A percentile compares a stretch with the other conserved stretches of the same genome.
phyloP scores from a whole-genome alignment of 495 filamentous ascomycete species.

The Penicillium waksmanii region DNA sequence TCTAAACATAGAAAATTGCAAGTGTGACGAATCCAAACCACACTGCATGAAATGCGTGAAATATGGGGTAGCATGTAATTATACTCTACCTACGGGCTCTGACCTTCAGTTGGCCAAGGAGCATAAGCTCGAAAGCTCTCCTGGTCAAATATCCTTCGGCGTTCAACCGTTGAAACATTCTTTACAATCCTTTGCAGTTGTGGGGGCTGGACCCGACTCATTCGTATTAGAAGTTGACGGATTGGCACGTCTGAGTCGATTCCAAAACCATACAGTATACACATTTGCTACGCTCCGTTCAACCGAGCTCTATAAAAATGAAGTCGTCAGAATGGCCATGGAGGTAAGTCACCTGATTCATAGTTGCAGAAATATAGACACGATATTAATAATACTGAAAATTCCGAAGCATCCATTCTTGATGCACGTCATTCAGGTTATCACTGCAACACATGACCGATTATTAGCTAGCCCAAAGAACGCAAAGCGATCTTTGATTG shows the following conservation, averaged over 20 bases:
- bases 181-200: conserved; percentile 1
- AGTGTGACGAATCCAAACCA: conserved; percentile 47
- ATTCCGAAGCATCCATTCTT: conserved; percentile 40
- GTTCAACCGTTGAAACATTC: background rate
- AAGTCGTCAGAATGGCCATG: conserved; percentile 17
- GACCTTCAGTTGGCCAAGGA: conserved; percentile 35
- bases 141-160: conserved; percentile 9
- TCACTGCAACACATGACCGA: conserved; percentile 43
- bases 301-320: conserved; percentile 18
- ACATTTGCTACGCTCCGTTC: conserved; percentile 28
- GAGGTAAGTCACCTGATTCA: conserved; percentile 7
- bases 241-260: conserved; percentile 33
- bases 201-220: conserved; percentile 23
- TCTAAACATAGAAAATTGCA: background rate
- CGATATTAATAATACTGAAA: too few species aligned
- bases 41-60: conserved; percentile 37
- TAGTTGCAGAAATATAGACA: too few species aligned
- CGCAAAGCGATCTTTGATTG: conserved; percentile 24
- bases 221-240: conserved; percentile 30
- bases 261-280: conserved; percentile 31
- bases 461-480: conserved; percentile 14
- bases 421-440: conserved; percentile 43
- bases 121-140: conserved; percentile 5
- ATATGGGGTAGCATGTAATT: conserved; percentile 45
- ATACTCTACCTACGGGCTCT: conserved; percentile 20